Conservation (phyloP, 306 rosid genomes). For the Dryas alaskensis region DNA sequence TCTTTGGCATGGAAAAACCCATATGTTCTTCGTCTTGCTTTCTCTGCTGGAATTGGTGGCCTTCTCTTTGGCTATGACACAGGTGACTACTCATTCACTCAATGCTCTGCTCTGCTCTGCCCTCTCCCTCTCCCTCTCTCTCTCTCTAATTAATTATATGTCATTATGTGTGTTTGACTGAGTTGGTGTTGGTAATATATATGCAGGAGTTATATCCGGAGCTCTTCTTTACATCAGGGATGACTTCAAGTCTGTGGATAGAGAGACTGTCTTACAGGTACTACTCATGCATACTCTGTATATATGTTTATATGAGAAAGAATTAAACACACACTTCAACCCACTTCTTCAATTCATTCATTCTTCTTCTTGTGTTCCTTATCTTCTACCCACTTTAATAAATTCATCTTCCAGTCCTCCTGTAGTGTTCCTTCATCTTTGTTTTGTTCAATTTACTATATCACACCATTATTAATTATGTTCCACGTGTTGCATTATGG, state of each 20-base stretch:
- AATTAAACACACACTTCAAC: too few species aligned
- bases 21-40: slow-evolving; percentile 63
- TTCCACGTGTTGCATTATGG: too few species aligned
- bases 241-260: slow-evolving; percentile 46
- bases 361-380: too few species aligned
- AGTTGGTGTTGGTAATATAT: not conserved
- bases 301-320: too few species aligned
- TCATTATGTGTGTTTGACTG: not conserved
- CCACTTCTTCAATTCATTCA: too few species aligned
- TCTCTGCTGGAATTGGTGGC: slow-evolving; percentile 74
- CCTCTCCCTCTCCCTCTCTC: too few species aligned
- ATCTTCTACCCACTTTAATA: too few species aligned
- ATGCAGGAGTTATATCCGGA: slow-evolving; percentile 62
- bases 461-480: too few species aligned
- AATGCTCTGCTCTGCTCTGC: not conserved
- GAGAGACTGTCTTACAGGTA: slow-evolving; percentile 47
- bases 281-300: too few species aligned
- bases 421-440: too few species aligned
- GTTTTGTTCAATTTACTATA: too few species aligned
- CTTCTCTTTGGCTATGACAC: slow-evolving; percentile 67
- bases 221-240: slow-evolving; percentile 61
- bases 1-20: slow-evolving; percentile 60
- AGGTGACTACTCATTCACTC: slow-evolving; percentile 24
- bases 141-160: not conserved
- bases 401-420: too few species aligned